Base-by-base conservation (phyloP, 257 asterid species). In the Nicotiana sylvestris region DNA sequence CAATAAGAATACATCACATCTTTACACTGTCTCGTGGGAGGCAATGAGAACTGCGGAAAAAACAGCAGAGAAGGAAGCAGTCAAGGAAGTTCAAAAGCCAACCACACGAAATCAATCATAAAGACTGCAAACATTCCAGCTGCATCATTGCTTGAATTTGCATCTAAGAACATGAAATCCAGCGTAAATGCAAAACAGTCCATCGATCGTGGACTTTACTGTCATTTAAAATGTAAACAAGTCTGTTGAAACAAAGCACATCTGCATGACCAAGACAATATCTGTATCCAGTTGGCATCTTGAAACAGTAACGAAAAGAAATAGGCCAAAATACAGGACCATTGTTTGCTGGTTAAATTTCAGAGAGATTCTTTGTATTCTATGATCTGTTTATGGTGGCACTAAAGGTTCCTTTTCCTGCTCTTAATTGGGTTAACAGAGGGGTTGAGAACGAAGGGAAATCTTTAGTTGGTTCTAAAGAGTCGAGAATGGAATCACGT, bases 21-120 rank as follows among this genome's bases (percentile, higher is more conserved):
- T 65, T 65, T 65, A 65, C 70, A 76, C 2, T 15, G 64, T 76
- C 80, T 76, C 64, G 15, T 76, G 64, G 61, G 29, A 76, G 80
- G 65, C 80, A 51, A 51, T 29, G 3, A 27, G 29, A 27, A 76
- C 80, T 76, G 80, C 80, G 16, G 3, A 46, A 72, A 46, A 43
- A 3, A 29, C 80, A 76, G 9, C 43, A 29, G 29, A 51, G 29
- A 76, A 76, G 80, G 80, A 17, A 76, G 46, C 64, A 29, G 29
- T 76, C 64, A 76, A 51, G 64, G 29, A 76, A 76, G 64, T 76
- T 76, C 1, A 72, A 4, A 76, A 3, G 66, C 66, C 29, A 61
- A 61, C 6, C 25, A 76, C 13, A 27, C 9, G 2, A 29, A 76
- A 25, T 56, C 43, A 61, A 74, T 51, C 29, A 29, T 51, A 76